phyloP scores from a whole-genome alignment of 164 flowering plant genomes.

The Brasenia schreberi region DNA sequence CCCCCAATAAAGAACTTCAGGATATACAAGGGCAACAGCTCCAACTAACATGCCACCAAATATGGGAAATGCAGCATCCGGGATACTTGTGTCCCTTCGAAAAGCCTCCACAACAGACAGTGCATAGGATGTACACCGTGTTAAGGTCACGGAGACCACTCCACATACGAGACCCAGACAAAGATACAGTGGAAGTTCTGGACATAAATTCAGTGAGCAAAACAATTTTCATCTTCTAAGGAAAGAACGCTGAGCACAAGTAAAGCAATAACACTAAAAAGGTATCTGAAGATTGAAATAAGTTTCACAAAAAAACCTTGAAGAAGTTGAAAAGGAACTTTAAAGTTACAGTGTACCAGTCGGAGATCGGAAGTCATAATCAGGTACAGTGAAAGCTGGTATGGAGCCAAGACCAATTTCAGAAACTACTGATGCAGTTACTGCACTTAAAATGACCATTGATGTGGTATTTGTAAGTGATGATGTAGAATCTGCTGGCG shows the following conservation, averaged over 20 bases:
- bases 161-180: constrained; percentile 85
- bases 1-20: constrained; percentile 94
- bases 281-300: too few species aligned
- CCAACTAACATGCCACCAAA: constrained; percentile 72
- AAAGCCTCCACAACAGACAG: constrained; percentile 25
- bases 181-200: constrained; percentile 95
- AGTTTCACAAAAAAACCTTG: not conserved
- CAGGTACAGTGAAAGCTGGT: constrained; percentile 88
- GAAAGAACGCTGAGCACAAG: not conserved
- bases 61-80: constrained; percentile 55
- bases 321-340: not conserved
- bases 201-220: not conserved
- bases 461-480: constrained; percentile 82
- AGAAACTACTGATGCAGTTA: constrained; percentile 76
- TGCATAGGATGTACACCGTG: constrained; percentile 57
- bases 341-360: constrained; percentile 36
- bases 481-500: constrained; percentile 42
- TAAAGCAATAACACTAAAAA: not conserved
- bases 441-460: constrained; percentile 92
- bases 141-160: constrained; percentile 59
- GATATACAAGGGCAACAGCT: constrained; percentile 72
- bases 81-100: constrained; percentile 38
- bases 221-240: too few species aligned
- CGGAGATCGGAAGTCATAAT: constrained; percentile 82
- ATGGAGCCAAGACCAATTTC: constrained; percentile 85